These are phyloP conservation scores for Candida vaughaniae DNA, from an alignment of 805 yeast species.

Conservation along the genomic window DNA sequence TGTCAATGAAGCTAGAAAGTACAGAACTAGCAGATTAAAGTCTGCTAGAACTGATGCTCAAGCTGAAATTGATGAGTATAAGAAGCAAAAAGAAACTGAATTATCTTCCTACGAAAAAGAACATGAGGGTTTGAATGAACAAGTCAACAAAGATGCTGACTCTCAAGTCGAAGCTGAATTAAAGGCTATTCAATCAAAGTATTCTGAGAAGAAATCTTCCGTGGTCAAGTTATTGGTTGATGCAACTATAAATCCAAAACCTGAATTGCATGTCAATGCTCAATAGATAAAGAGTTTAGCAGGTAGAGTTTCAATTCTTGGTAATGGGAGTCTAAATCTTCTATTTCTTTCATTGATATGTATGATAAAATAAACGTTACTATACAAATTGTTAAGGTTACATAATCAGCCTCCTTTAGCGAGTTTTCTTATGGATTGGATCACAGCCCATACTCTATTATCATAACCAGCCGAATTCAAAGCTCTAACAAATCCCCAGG, in stretches of 20 bases:
- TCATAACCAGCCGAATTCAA: conserved; percentile 86
- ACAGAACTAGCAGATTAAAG: conserved; percentile 84
- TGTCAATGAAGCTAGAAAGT: conserved; percentile 89
- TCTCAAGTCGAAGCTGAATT: conserved; percentile 69
- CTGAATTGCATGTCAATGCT: conserved; percentile 83
- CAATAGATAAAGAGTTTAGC: conserved; percentile 1
- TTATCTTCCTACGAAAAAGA: conserved; percentile 68
- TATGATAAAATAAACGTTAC: conserved; percentile 1
- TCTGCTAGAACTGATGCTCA: conserved; percentile 94
- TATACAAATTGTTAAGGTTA: no score
- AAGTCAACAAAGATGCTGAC: conserved; percentile 79
- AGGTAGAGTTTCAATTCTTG: background rate
- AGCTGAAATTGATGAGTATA: conserved; percentile 82
- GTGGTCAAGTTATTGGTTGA: conserved; percentile 78
- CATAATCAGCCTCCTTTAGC: conserved; percentile 32
- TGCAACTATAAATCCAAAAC: conserved; percentile 76
- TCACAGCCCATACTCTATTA: conserved; percentile 63
- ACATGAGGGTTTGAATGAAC: conserved; percentile 72
- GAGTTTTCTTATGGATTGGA: conserved; percentile 37
- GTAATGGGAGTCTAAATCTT: conserved; percentile 3
- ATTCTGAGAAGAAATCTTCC: conserved; percentile 56
- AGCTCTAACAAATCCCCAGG: conserved; percentile 85
- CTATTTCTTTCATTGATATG: conserved; percentile 4
- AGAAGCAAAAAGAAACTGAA: conserved; percentile 78
- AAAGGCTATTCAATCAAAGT: conserved; percentile 62